Percentiles rank a stretch among this genome's conserved stretches.
Conservation (phyloP, 441 rosid genomes). For the Viola pubescens region DNA sequence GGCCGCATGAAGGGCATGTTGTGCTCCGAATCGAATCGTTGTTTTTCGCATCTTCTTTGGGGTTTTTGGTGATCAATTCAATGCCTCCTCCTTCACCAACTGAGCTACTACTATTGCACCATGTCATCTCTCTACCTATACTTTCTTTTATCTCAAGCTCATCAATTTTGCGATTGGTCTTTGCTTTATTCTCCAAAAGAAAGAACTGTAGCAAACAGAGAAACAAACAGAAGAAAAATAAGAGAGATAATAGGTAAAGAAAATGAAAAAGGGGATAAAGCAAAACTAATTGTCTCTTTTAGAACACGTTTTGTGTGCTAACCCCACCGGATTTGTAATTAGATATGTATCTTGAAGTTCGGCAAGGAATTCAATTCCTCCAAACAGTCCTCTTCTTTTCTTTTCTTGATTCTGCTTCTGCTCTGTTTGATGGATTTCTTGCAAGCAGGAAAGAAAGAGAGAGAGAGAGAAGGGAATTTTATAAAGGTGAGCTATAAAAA, state of each 20-base stretch:
- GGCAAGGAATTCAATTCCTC: constrained; percentile 28
- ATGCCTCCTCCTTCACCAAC: constrained; percentile 30
- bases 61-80: constrained; percentile 21
- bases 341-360: constrained; percentile 14
- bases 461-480: constrained; percentile 6
- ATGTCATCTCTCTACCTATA: constrained; percentile 45
- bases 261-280: not conserved
- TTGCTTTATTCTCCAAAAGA: too few species aligned
- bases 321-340: not conserved
- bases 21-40: constrained; percentile 18
- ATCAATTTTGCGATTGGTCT: not conserved
- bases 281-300: constrained; percentile 14
- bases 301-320: constrained; percentile 24
- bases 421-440: constrained; percentile 1
- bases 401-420: not conserved
- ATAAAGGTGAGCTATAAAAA: constrained; percentile 15
- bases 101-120: constrained; percentile 48
- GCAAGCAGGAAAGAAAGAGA: constrained; percentile 12
- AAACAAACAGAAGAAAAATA: constrained; percentile 5
- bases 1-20: constrained; percentile 87
- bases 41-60: constrained; percentile 8
- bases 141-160: constrained; percentile 25
- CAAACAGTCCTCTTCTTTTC: constrained; percentile 17
- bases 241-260: not conserved
- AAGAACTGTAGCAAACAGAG: constrained; percentile 7